Evolutionary conservation across 2,329 filamentous ascomycete species (phyloP), one percentile per base, ranked within the genome.

Genomic region (Talaromyces sp.): DNA sequence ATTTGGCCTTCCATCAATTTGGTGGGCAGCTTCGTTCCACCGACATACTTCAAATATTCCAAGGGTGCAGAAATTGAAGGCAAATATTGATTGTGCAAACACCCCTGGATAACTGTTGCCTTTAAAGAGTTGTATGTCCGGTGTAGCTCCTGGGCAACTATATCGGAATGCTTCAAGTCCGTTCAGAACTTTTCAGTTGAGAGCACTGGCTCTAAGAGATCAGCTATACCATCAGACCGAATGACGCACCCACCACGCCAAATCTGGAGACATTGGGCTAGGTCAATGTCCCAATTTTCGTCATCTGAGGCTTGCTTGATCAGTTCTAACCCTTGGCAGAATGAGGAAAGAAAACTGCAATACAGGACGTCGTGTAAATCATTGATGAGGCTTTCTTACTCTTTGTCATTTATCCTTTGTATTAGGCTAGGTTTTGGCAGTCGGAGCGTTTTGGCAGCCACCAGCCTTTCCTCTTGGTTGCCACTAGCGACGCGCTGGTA

Each of bases 211-310:
- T 73, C 65, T 19, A 89, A 75, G 27, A 89, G 68, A 43, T 85
- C 80, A 3, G 81, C 80, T 53, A 90, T 86, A 59, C 82, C 77
- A 58, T 88, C 86, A 1, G 82, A 80, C 62, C 86, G 82, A 65
- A 90, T 89, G 68, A 90, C 89, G 69, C 86, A 89, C 7, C 87
- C 86, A 0, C 79, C 83, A 2, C 85, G 80, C 87, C 86, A 89
- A 58, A 89, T 84, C 64, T 76, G 74, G n/a, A 77, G 56, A 40
- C 75, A 73, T n/a, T 71, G 65, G 3, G 67, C 66, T 13, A 75
- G 67, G 49, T 76, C 67, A 29, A 77, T 66, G 20, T 71, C 74
- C 86, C 86, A 89, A 24, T 77, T 75, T 63, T 87, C 78, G 29
- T 81, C 73, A 40, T 76, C 72, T 63, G 86, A 82, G 1, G 83